A percentile compares a stretch with the other conserved stretches of the same genome.
These are phyloP conservation scores for Polygonum aviculare DNA, from an alignment of 148 eudicot species.

Conservation along the genomic window DNA sequence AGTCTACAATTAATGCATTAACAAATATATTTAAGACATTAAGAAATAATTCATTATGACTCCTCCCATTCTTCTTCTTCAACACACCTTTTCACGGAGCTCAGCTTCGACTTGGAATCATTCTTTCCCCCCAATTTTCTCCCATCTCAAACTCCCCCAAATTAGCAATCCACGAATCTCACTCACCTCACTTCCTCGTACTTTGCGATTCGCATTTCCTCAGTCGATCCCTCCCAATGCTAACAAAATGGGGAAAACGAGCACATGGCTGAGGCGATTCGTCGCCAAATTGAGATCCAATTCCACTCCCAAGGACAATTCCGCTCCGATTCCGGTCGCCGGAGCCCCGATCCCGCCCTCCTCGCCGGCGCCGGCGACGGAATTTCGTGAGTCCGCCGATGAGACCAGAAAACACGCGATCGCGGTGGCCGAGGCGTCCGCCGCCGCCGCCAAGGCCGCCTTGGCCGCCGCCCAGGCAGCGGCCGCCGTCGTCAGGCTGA, in stretches of 20 bases:
- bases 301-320: constrained; percentile 27
- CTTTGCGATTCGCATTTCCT: neutral
- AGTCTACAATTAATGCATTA: too few species aligned
- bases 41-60: too few species aligned
- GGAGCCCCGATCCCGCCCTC: constrained; percentile 6
- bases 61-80: neutral
- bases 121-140: neutral
- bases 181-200: neutral
- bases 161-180: neutral
- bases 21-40: too few species aligned
- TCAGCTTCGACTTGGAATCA: neutral
- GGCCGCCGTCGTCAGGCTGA: constrained; percentile 31
- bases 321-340: neutral
- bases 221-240: neutral
- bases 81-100: neutral
- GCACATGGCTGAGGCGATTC: constrained; percentile 48
- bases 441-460: constrained; percentile 70
- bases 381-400: neutral
- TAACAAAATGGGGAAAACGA: constrained; percentile 52
- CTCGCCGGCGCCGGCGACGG: constrained; percentile 1
- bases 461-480: constrained; percentile 67
- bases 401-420: constrained; percentile 43
- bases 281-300: constrained; percentile 32
- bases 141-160: neutral
- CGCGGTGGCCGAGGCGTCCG: constrained; percentile 55